These are phyloP conservation scores for Nitzschia sp. DNA, from an alignment of 108 stramenopile genomes.

Conservation along the genomic window DNA sequence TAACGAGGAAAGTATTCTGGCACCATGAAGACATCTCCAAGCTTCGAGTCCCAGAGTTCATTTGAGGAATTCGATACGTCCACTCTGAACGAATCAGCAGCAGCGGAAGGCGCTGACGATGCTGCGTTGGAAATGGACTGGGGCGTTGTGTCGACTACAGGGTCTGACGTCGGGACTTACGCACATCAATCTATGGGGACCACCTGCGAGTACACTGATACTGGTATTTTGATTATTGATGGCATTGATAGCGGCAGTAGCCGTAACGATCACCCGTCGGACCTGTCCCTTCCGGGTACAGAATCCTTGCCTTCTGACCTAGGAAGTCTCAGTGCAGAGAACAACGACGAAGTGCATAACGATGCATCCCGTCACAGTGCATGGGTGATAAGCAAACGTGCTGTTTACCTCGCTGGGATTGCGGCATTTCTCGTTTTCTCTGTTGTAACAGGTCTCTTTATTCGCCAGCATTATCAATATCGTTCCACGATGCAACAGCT, in stretches of 20 bases:
- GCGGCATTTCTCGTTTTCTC: background rate
- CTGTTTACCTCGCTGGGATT: background rate
- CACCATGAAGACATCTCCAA: conserved; percentile 7
- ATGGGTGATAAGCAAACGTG: conserved; percentile 2
- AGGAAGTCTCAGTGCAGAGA: conserved; percentile 19
- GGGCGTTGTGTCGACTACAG: conserved; percentile 21
- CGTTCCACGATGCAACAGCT: conserved; percentile 7
- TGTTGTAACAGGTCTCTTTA: conserved; percentile 5
- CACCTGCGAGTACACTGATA: conserved; percentile 6
- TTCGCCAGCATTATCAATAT: background rate
- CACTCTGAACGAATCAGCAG: background rate
- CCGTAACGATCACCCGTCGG: conserved; percentile 4
- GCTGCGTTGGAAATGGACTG: conserved; percentile 7
- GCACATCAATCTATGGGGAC: background rate
- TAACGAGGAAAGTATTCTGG: background rate
- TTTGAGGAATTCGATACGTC: conserved; percentile 7
- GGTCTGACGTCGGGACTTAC: conserved; percentile 1
- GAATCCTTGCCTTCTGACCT: conserved; percentile 39
- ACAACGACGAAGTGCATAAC: background rate
- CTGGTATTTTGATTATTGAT: conserved; percentile 36
- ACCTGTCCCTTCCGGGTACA: conserved; percentile 41
- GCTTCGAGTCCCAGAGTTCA: background rate
- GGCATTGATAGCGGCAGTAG: conserved; percentile 14
- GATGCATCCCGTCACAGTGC: background rate
- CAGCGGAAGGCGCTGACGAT: background rate